phyloP scores from a whole-genome alignment of 345 rosid species.

The Balakata baccata region DNA sequence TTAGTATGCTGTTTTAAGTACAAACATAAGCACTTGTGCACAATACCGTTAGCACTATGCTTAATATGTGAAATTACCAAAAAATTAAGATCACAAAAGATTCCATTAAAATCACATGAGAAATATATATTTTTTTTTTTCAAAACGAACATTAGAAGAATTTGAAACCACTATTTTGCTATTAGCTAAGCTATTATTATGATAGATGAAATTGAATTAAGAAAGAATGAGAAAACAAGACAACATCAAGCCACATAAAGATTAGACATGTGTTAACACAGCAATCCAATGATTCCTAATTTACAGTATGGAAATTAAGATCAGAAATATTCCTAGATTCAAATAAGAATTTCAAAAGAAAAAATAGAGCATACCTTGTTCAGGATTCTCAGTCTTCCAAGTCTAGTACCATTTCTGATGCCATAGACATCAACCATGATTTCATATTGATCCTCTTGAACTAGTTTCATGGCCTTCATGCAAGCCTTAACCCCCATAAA shows the following conservation, averaged over 20 bases:
- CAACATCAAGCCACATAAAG: not conserved
- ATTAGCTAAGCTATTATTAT: not conserved
- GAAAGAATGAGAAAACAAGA: not conserved
- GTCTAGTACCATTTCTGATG: constrained; percentile 60
- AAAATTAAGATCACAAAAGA: not conserved
- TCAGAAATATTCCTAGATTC: not conserved
- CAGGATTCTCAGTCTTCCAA: constrained; percentile 67
- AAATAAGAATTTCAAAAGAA: not conserved
- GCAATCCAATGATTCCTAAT: not conserved
- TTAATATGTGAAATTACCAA: not conserved
- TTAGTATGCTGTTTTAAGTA: not conserved
- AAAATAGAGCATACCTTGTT: constrained; percentile 49
- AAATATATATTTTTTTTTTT: not conserved
- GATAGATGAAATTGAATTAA: not conserved
- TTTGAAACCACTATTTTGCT: not conserved
- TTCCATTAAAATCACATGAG: not conserved
- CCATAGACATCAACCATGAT: constrained; percentile 65
- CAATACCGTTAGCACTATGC: not conserved
- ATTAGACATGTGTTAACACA: not conserved
- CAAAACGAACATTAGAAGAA: not conserved
- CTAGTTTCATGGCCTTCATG: constrained; percentile 43
- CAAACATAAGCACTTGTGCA: not conserved
- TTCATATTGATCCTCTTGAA: constrained; percentile 71
- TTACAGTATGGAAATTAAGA: not conserved
- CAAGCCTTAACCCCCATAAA: constrained; percentile 72